Evolutionary conservation across 2,329 filamentous ascomycete genomes (phyloP).

Genomic region (Alternaria arborescens): DNA sequence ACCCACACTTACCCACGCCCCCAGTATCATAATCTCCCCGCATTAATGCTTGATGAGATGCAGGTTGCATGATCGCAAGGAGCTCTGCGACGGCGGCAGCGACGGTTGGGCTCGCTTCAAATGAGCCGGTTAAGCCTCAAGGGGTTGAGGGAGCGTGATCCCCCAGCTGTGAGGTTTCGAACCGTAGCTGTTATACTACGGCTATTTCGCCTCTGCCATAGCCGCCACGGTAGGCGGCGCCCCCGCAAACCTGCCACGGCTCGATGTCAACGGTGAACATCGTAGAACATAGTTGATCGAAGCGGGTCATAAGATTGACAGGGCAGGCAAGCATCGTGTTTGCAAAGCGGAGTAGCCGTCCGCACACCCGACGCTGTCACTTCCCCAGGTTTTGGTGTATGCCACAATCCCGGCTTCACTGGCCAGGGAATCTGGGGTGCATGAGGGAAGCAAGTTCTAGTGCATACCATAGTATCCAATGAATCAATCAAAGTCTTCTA

Average conservation of each 20-base stretch:
- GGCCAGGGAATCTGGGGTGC: constrained; percentile 20
- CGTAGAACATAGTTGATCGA: constrained; percentile 12
- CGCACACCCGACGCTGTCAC: constrained; percentile 22
- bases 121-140: constrained; percentile 14
- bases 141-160: constrained; percentile 10
- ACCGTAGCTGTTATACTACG: constrained; percentile 16
- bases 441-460: constrained; percentile 6
- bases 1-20: constrained; percentile 13
- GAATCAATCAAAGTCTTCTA: constrained; percentile 10
- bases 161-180: constrained; percentile 23
- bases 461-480: constrained; percentile 8
- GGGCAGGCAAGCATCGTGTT: constrained; percentile 11
- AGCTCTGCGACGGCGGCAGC: constrained; percentile 17
- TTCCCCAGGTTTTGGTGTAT: constrained; percentile 13
- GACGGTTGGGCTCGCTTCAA: constrained; percentile 16
- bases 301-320: constrained; percentile 19
- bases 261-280: constrained; percentile 19
- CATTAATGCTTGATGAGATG: constrained; percentile 20
- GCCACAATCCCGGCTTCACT: constrained; percentile 20
- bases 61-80: constrained; percentile 31
- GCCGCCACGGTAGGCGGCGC: constrained; percentile 20
- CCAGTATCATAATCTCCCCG: constrained; percentile 22
- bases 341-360: constrained; percentile 15
- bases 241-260: constrained; percentile 13
- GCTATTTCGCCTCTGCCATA: constrained; percentile 18